phyloP scores from a whole-genome alignment of 106 monocot genomes.

The Phalaenopsis aphrodite region DNA sequence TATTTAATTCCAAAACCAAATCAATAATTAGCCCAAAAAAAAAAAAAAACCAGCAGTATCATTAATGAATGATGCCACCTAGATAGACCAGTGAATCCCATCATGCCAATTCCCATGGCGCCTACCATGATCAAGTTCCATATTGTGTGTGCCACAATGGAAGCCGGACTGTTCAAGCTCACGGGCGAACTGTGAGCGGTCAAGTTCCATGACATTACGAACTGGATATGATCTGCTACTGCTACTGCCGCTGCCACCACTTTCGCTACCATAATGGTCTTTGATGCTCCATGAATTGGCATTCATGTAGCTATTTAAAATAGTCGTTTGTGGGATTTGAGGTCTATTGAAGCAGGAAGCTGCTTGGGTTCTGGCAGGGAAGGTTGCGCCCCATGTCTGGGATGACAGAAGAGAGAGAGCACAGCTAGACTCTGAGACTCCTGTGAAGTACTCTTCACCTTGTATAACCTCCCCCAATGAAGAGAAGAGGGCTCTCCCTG shows the following conservation, averaged over 20 bases:
- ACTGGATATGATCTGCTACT: not conserved
- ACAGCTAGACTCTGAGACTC: not conserved
- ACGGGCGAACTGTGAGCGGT: not conserved
- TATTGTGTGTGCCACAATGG: not conserved
- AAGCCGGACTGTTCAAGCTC: not conserved
- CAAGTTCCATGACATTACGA: not conserved
- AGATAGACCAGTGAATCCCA: not conserved
- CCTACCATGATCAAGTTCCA: not conserved
- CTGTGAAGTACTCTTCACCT: not conserved
- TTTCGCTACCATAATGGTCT: not conserved
- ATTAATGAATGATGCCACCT: not conserved
- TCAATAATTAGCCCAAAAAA: too few relatives aligned
- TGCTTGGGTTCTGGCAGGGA: not conserved
- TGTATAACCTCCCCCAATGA: not conserved
- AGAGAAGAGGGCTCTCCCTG: not conserved
- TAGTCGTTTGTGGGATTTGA: not conserved
- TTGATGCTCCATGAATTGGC: not conserved
- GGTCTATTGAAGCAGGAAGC: not conserved
- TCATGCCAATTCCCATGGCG: not conserved
- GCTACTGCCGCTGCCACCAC: not conserved
- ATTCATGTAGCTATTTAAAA: not conserved
- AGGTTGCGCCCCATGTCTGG: not conserved
- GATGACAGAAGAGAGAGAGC: not conserved
- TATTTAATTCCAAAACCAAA: too few relatives aligned
- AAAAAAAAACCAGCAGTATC: too few relatives aligned